A percentile compares a stretch with the other conserved stretches of the same genome.
Conservation (phyloP, 805 yeast genomes). For the Metschnikowia koreensis region DNA sequence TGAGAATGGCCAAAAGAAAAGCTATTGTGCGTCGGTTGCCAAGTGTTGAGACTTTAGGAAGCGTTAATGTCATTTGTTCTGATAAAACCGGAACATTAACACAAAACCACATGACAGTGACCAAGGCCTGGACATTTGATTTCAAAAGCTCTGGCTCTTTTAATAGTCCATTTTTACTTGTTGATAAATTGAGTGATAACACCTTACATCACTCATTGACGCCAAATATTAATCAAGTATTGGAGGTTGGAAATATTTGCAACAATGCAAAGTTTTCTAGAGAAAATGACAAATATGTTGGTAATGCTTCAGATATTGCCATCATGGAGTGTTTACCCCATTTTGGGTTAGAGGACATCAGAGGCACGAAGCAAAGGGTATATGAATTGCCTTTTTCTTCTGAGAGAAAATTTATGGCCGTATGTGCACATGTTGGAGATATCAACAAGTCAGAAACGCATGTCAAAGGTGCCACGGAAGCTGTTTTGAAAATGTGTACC, state of each 20-base stretch:
- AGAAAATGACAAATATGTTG: slow-evolving; percentile 70
- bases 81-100: slow-evolving; percentile 92
- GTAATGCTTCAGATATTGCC: slow-evolving; percentile 96
- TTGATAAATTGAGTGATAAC: slow-evolving; percentile 48
- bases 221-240: slow-evolving; percentile 51
- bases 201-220: slow-evolving; percentile 46
- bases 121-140: slow-evolving; percentile 77
- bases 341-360: slow-evolving; percentile 69
- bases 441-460: slow-evolving; percentile 54
- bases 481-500: slow-evolving; percentile 59
- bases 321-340: slow-evolving; percentile 68
- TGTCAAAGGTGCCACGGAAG: slow-evolving; percentile 91
- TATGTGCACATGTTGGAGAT: slow-evolving; percentile 60
- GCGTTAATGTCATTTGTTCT: slow-evolving; percentile 89
- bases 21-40: slow-evolving; percentile 95
- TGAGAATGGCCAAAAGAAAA: slow-evolving; percentile 91
- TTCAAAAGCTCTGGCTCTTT: slow-evolving; percentile 39
- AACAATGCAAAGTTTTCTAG: slow-evolving; percentile 69
- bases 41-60: slow-evolving; percentile 91
- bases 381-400: slow-evolving; percentile 86
- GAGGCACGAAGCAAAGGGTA: slow-evolving; percentile 57
- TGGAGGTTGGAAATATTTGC: slow-evolving; percentile 70
- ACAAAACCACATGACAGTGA: slow-evolving; percentile 87
- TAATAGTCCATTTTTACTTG: slow-evolving; percentile 40
- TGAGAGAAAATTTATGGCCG: slow-evolving; percentile 86